phyloP scores from a whole-genome alignment of 441 rosid genomes.

The Populus hybrid region DNA sequence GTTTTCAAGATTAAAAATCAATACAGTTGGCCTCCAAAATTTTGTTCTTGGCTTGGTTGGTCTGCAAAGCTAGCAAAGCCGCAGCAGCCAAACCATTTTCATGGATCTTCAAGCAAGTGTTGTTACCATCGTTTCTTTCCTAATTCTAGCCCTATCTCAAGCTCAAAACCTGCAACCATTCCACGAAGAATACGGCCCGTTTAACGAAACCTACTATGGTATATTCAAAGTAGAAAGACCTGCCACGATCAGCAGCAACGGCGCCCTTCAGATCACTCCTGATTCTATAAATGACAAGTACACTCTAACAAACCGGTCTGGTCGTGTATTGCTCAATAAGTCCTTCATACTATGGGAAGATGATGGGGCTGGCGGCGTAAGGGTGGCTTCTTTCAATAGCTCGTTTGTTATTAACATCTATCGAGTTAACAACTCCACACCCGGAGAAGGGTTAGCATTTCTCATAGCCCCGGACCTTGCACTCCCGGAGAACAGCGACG shows the following conservation, averaged over 20 bases:
- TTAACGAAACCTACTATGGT: conserved; percentile 26
- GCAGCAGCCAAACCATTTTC: neutral
- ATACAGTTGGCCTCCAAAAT: neutral
- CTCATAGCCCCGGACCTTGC: conserved; percentile 36
- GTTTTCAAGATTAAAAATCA: neutral
- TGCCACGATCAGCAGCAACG: conserved; percentile 39
- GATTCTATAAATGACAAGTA: conserved; percentile 32
- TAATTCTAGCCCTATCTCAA: neutral
- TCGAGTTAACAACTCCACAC: conserved; percentile 22
- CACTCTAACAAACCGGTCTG: conserved; percentile 30
- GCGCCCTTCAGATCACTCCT: conserved; percentile 52
- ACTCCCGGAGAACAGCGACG: conserved; percentile 32
- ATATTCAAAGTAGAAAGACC: conserved; percentile 17
- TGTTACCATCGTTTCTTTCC: neutral
- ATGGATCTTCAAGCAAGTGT: neutral
- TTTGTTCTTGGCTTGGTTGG: neutral
- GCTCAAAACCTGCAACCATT: neutral
- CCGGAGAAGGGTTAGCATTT: conserved; percentile 53
- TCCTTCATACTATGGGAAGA: conserved; percentile 40
- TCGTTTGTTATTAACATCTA: conserved; percentile 40
- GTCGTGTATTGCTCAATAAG: conserved; percentile 30
- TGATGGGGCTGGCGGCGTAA: neutral
- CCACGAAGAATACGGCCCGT: conserved; percentile 30
- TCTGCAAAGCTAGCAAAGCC: neutral
- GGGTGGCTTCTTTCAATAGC: conserved; percentile 45